A percentile compares a stretch with the other conserved stretches of the same genome.
Conservation (phyloP, 768 basidiomycete genomes). For the Amanita pseudoporphyria region DNA sequence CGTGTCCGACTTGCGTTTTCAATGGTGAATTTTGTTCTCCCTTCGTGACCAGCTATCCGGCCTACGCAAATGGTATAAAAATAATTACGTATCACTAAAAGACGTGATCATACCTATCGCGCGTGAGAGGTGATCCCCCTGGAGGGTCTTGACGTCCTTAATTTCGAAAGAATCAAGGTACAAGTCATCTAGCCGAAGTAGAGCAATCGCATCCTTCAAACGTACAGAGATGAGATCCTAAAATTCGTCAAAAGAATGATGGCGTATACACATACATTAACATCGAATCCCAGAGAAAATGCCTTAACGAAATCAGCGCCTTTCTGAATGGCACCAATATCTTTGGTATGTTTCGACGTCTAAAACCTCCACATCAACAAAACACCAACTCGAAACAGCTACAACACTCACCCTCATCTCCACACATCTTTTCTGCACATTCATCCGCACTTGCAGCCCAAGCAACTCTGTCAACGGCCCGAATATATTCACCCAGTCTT, state of each 20-base stretch:
- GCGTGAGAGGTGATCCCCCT: constrained; percentile 96
- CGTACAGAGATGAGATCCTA: neutral
- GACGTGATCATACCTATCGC: constrained; percentile 63
- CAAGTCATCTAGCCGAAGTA: constrained; percentile 90
- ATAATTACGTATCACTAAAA: neutral
- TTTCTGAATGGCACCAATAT: constrained; percentile 92
- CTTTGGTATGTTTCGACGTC: no score
- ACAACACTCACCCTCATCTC: constrained; percentile 76
- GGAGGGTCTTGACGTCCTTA: constrained; percentile 97
- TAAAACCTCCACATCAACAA: neutral
- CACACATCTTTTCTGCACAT: constrained; percentile 78
- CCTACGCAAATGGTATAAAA: constrained; percentile 40
- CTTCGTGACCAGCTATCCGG: constrained; percentile 97
- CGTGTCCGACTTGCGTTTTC: constrained; percentile 95
- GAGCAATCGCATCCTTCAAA: constrained; percentile 83
- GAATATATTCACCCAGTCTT: constrained; percentile 94
- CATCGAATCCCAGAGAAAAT: constrained; percentile 89
- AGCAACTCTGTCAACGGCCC: constrained; percentile 92
- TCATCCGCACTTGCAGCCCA: constrained; percentile 96
- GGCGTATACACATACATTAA: constrained; percentile 60
- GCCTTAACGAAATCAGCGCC: constrained; percentile 97
- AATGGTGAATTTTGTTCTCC: constrained; percentile 97
- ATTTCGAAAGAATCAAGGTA: constrained; percentile 99
- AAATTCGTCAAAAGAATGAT: neutral
- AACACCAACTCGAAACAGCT: neutral